Conservation (phyloP, 306 rosid species). For the Abrus precatorius region DNA sequence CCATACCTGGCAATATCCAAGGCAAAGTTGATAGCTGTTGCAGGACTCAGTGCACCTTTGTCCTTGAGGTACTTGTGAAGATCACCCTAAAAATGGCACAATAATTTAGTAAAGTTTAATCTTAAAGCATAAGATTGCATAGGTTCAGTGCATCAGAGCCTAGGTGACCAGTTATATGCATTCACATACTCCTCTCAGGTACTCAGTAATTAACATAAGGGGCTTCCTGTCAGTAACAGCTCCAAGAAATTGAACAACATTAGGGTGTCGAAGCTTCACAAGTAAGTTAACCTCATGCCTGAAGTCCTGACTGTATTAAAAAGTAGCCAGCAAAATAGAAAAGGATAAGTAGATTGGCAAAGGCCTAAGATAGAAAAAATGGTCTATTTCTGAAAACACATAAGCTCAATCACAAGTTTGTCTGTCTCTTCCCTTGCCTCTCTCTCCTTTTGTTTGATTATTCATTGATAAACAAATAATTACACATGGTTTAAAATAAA, state of each 20-base stretch:
- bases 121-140: slow-evolving; percentile 31
- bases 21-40: slow-evolving; percentile 79
- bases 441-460: slow-evolving; percentile 24
- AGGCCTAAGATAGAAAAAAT: slow-evolving; percentile 28
- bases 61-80: slow-evolving; percentile 95
- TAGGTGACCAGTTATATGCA: slow-evolving; percentile 37
- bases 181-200: slow-evolving; percentile 82
- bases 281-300: slow-evolving; percentile 92
- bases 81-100: slow-evolving; percentile 73
- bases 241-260: slow-evolving; percentile 95
- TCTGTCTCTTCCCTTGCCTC: background rate
- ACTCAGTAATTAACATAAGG: slow-evolving; percentile 89
- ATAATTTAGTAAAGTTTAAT: slow-evolving; percentile 40
- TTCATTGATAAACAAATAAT: slow-evolving; percentile 33
- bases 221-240: slow-evolving; percentile 94
- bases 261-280: slow-evolving; percentile 97
- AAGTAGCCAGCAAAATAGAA: slow-evolving; percentile 11
- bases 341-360: slow-evolving; percentile 35
- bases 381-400: slow-evolving; percentile 3
- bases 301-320: slow-evolving; percentile 80
- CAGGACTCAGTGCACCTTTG: slow-evolving; percentile 76
- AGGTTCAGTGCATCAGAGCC: slow-evolving; percentile 28
- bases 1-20: slow-evolving; percentile 85
- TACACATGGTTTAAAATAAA: slow-evolving; percentile 14
- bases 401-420: slow-evolving; percentile 31